phyloP scores from a whole-genome alignment of 2,329 filamentous ascomycete genomes.

The Cryphonectria carpinicola region DNA sequence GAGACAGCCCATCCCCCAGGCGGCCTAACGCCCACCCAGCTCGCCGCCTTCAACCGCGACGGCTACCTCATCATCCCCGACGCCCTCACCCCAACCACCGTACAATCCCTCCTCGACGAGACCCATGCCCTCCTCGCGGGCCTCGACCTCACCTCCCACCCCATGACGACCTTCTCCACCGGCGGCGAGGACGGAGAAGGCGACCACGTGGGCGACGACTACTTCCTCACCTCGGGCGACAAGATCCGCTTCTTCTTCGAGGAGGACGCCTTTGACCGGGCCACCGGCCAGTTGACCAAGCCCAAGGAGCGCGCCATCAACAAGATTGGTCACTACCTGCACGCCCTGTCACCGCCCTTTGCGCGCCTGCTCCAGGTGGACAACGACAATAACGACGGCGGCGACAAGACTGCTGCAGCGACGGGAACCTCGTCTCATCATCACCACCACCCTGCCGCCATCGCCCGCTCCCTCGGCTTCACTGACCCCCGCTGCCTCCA shows the following conservation, averaged over 20 bases:
- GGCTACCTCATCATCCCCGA: conserved; percentile 88
- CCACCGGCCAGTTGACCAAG: conserved; percentile 66
- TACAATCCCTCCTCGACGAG: conserved; percentile 71
- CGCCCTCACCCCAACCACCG: conserved; percentile 69
- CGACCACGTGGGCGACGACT: conserved; percentile 88
- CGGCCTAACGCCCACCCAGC: conserved; percentile 73
- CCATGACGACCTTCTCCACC: conserved; percentile 92
- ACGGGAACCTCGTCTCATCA: conserved; percentile 34
- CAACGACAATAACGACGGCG: conserved; percentile 28
- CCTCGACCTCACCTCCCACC: conserved; percentile 82
- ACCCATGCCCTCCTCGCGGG: conserved; percentile 73
- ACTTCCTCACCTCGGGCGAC: conserved; percentile 89
- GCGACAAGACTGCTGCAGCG: conserved; percentile 18
- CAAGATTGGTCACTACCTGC: conserved; percentile 81
- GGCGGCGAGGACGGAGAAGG: conserved; percentile 63
- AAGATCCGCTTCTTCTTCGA: conserved; percentile 98
- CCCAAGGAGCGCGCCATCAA: conserved; percentile 88
- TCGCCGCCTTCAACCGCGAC: conserved; percentile 74
- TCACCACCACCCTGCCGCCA: conserved; percentile 54
- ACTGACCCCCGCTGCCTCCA: conserved; percentile 77
- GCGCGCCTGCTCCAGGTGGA: conserved; percentile 59
- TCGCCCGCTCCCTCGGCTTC: conserved; percentile 76
- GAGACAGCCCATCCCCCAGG: conserved; percentile 15
- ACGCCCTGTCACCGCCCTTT: conserved; percentile 71
- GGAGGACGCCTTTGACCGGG: conserved; percentile 78